Evolutionary conservation across 176 grass and related monocot genomes (phyloP).

Genomic region (Oryza meyeriana): DNA sequence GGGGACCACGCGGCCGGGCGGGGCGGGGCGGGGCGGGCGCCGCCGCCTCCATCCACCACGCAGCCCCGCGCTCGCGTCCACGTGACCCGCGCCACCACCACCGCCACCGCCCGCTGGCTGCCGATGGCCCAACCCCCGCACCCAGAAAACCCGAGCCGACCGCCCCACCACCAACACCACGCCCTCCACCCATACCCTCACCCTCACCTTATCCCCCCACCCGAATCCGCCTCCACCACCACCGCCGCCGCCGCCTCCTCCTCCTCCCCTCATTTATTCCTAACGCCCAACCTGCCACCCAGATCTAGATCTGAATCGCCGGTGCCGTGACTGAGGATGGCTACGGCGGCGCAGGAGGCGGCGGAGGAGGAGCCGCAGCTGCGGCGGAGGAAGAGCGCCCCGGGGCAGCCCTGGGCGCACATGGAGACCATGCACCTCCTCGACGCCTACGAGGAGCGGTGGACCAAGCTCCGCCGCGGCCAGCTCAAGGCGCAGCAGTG

Average conservation of each 20-base stretch:
- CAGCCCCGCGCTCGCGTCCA: conserved; percentile 25
- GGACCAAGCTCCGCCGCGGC: conserved; percentile 63
- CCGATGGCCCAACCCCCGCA: conserved; percentile 32
- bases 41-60: conserved; percentile 20
- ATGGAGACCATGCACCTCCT: conserved; percentile 86
- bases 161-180: conserved; percentile 32
- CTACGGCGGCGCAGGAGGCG: conserved; percentile 11
- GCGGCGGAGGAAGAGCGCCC: conserved; percentile 47
- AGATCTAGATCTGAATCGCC: conserved; percentile 42
- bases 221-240: conserved; percentile 39
- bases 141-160: conserved; percentile 43
- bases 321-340: not conserved
- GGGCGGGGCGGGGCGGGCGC: conserved; percentile 16
- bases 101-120: conserved; percentile 25
- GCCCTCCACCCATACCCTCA: conserved; percentile 34
- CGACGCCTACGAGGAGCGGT: conserved; percentile 89
- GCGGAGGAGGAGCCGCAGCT: conserved; percentile 10
- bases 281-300: conserved; percentile 23
- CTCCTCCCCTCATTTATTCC: not conserved
- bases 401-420: conserved; percentile 86
- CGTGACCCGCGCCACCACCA: conserved; percentile 47
- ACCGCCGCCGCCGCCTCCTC: conserved; percentile 30
- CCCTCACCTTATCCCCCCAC: conserved; percentile 35
- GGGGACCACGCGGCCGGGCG: conserved; percentile 23
- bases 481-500: conserved; percentile 98